phyloP scores from a whole-genome alignment of 176 grass and related monocot species.

The Oryza glaberrima region DNA sequence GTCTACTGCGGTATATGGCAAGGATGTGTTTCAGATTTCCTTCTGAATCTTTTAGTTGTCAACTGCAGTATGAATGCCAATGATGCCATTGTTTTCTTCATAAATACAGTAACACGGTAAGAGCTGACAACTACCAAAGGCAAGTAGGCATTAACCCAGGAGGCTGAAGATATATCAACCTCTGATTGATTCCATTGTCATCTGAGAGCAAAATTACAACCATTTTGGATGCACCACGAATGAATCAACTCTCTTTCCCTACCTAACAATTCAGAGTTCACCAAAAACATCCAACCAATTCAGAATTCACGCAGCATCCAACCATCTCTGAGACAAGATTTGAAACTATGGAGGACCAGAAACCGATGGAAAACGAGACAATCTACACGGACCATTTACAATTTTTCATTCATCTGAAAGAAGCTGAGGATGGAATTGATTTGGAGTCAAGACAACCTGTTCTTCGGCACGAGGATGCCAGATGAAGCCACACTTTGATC shows the following conservation, averaged over 20 bases:
- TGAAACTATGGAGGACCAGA: not conserved
- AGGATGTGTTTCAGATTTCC: too few species aligned
- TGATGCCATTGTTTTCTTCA: constrained; percentile 14
- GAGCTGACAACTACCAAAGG: constrained; percentile 27
- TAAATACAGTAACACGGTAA: not conserved
- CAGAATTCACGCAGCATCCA: constrained; percentile 8
- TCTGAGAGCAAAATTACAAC: constrained; percentile 43
- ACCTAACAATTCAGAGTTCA: constrained; percentile 27
- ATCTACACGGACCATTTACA: constrained; percentile 42
- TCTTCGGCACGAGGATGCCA: constrained; percentile 39
- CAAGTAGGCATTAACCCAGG: constrained; percentile 18
- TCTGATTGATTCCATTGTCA: constrained; percentile 35
- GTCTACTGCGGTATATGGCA: too few species aligned
- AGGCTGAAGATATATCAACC: constrained; percentile 20
- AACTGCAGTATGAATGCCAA: too few species aligned
- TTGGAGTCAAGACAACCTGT: constrained; percentile 44
- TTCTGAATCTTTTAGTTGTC: too few species aligned
- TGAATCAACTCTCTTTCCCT: constrained; percentile 14
- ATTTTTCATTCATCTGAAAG: constrained; percentile 39
- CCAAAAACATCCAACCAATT: not conserved
- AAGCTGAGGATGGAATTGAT: constrained; percentile 28
- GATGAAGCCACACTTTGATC: constrained; percentile 54
- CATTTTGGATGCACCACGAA: not conserved
- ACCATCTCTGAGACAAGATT: constrained; percentile 30
- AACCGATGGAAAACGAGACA: not conserved